Percentiles rank a stretch among this genome's conserved stretches.
These are phyloP conservation scores for Monosiga brevicollis DNA, from an alignment of 78 protist genomes.

Conservation along the genomic window DNA sequence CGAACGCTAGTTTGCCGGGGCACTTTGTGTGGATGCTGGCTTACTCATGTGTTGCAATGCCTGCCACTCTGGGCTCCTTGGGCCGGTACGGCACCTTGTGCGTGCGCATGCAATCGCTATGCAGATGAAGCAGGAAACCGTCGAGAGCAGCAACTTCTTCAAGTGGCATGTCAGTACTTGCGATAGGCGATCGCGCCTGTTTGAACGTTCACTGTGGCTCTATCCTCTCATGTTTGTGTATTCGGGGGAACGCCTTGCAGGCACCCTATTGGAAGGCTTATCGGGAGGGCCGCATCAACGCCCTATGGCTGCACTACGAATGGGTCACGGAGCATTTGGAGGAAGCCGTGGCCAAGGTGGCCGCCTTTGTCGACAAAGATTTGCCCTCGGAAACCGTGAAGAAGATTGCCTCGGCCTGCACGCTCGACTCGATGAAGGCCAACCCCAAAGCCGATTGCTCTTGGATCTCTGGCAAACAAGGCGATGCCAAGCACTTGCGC, in stretches of 20 bases:
- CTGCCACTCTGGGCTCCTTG: too few relatives aligned
- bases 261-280: too few relatives aligned
- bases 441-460: background rate
- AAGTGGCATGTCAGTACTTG: background rate
- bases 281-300: too few relatives aligned
- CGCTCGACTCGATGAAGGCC: background rate
- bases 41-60: too few relatives aligned
- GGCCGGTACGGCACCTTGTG: too few relatives aligned
- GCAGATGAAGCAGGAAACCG: background rate
- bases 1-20: too few relatives aligned
- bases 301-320: background rate
- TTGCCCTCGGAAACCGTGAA: background rate
- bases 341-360: background rate
- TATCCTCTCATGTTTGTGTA: too few relatives aligned
- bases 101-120: too few relatives aligned
- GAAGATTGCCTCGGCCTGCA: background rate
- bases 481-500: background rate
- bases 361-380: background rate
- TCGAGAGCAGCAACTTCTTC: background rate
- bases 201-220: too few relatives aligned
- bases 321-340: background rate
- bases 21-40: too few relatives aligned
- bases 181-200: too few relatives aligned
- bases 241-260: too few relatives aligned
- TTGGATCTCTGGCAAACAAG: background rate